Evolutionary conservation across 1,284 basidiomycete species (phyloP).

Genomic region (Leccinum variabile): DNA sequence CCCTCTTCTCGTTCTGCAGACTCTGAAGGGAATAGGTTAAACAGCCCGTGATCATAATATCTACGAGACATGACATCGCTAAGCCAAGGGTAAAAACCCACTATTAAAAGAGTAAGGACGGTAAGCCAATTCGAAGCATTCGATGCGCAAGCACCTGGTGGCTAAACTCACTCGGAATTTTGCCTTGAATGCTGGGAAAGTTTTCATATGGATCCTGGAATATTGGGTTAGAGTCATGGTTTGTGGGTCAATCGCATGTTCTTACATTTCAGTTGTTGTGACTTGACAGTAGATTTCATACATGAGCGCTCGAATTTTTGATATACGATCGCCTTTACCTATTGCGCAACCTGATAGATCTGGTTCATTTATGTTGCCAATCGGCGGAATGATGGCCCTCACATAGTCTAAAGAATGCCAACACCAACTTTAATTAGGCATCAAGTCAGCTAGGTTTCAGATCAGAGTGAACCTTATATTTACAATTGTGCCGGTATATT

Average conservation of each 20-base stretch:
- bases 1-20: constrained; percentile 40
- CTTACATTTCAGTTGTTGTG: constrained; percentile 43
- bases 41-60: constrained; percentile 48
- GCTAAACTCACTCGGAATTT: constrained; percentile 25
- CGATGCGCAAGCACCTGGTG: neutral
- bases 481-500: constrained; percentile 26
- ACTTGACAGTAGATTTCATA: constrained; percentile 28
- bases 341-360: constrained; percentile 28
- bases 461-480: neutral
- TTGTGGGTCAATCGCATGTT: neutral
- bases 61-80: constrained; percentile 45
- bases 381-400: constrained; percentile 32
- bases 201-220: constrained; percentile 31
- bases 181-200: constrained; percentile 25
- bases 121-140: neutral
- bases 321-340: constrained; percentile 18
- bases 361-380: neutral
- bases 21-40: constrained; percentile 45
- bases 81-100: constrained; percentile 55
- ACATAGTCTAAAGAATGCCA: constrained; percentile 35
- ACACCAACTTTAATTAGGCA: constrained; percentile 21
- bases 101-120: constrained; percentile 25
- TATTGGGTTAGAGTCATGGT: neutral
- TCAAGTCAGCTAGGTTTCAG: neutral
- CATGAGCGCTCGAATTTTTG: neutral